A percentile compares a stretch with the other conserved stretches of the same genome.
Evolutionary conservation across 148 eudicot species (phyloP).

Genomic region (Vaccinium darrowii): DNA sequence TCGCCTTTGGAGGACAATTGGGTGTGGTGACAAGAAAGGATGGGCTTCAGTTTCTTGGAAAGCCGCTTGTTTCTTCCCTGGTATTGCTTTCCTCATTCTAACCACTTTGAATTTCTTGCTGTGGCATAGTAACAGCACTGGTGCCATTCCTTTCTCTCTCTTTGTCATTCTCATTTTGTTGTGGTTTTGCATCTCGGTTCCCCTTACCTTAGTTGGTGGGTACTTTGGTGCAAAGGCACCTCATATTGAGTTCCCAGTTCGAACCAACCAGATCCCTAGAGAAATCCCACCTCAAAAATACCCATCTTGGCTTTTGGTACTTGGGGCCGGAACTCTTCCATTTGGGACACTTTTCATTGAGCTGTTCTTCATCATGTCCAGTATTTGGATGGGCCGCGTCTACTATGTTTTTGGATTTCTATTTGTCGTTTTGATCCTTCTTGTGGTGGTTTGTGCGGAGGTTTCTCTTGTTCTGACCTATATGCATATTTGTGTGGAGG

Average conservation of each 20-base stretch:
- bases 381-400: constrained; percentile 40
- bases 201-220: constrained; percentile 27
- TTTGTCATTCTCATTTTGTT: constrained; percentile 26
- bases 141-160: constrained; percentile 27
- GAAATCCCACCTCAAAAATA: constrained; percentile 40
- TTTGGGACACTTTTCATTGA: constrained; percentile 42
- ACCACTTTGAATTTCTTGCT: constrained; percentile 27
- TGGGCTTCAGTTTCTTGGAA: constrained; percentile 39
- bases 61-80: constrained; percentile 42
- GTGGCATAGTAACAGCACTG: constrained; percentile 31
- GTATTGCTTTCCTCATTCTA: constrained; percentile 32
- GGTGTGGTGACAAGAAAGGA: constrained; percentile 32
- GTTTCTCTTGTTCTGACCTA: constrained; percentile 38
- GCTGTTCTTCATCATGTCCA: constrained; percentile 41
- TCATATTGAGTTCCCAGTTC: constrained; percentile 34
- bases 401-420: constrained; percentile 38
- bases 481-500: constrained; percentile 41
- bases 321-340: constrained; percentile 31
- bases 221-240: constrained; percentile 31
- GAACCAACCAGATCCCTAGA: constrained; percentile 39
- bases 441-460: constrained; percentile 41
- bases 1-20: constrained; percentile 38
- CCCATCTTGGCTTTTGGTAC: constrained; percentile 41
- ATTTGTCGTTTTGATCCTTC: constrained; percentile 30
- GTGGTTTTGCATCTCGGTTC: constrained; percentile 31